Conservation (phyloP, 139 green algal genomes). For the Chlamydomonas schloesseri region DNA sequence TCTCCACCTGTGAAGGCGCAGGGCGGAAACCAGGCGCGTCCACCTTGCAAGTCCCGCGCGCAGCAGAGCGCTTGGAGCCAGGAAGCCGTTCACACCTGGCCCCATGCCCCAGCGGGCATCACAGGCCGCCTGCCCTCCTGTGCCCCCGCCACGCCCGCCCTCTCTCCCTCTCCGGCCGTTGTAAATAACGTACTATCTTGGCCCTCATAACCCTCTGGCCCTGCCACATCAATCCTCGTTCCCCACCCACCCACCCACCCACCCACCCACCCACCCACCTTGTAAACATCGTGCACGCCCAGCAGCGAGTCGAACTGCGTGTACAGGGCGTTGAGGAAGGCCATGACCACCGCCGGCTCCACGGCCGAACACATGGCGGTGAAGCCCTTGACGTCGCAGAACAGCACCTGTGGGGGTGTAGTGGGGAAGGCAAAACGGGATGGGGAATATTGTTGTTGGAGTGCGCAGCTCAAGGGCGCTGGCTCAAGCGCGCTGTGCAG, state of each 20-base stretch:
- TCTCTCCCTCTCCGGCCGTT: no score
- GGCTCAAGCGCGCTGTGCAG: no score
- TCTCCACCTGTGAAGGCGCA: conserved; percentile 40
- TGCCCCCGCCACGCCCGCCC: no score
- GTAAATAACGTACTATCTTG: no score
- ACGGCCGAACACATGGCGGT: conserved; percentile 46
- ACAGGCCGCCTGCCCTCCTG: no score
- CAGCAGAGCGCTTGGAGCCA: background rate
- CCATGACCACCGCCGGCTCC: conserved; percentile 44
- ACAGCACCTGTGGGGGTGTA: conserved; percentile 24
- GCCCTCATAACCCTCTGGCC: no score
- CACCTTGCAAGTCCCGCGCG: background rate
- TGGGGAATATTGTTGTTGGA: background rate
- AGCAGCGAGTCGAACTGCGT: conserved; percentile 45
- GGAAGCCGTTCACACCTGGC: no score
- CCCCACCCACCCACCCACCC: background rate
- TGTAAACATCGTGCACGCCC: conserved; percentile 44
- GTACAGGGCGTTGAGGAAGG: conserved; percentile 48
- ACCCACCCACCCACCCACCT: background rate
- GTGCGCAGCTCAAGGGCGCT: no score
- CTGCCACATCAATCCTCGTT: no score
- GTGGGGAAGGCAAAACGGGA: background rate
- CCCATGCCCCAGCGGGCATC: no score
- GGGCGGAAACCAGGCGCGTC: background rate
- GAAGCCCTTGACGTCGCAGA: conserved; percentile 59